These are phyloP conservation scores for Lagenaria siceraria DNA, from an alignment of 306 rosid genomes.

Conservation along the genomic window DNA sequence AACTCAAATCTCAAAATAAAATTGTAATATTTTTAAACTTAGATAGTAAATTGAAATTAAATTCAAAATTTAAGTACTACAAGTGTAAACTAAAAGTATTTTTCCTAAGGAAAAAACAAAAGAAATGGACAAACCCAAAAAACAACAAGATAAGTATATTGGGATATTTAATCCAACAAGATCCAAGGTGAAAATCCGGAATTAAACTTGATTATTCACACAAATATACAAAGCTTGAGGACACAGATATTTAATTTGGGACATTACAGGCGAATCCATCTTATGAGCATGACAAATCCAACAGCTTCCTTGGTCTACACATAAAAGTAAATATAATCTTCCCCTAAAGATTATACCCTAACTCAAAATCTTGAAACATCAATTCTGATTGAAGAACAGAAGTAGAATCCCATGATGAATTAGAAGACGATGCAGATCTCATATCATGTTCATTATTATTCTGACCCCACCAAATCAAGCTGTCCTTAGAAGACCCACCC, in stretches of 20 bases:
- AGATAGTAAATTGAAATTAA: too few species aligned
- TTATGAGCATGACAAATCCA: constrained; percentile 35
- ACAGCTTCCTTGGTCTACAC: not conserved
- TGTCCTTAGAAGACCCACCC: constrained; percentile 38
- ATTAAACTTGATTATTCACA: constrained; percentile 41
- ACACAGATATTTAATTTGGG: not conserved
- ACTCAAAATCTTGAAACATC: constrained; percentile 62
- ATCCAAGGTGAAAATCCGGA: not conserved
- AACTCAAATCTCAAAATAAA: too few species aligned
- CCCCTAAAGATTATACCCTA: constrained; percentile 46
- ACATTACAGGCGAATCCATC: constrained; percentile 8
- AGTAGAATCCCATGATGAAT: constrained; percentile 67
- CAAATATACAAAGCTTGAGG: constrained; percentile 40
- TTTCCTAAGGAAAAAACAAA: too few species aligned
- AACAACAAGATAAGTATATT: not conserved
- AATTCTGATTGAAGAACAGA: constrained; percentile 39
- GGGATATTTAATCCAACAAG: not conserved
- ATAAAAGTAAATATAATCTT: not conserved
- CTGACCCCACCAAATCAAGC: constrained; percentile 65
- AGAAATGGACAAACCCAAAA: too few species aligned
- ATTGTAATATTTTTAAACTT: too few species aligned
- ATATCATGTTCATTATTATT: constrained; percentile 42
- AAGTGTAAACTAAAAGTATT: too few species aligned
- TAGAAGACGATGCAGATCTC: constrained; percentile 54
- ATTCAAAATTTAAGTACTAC: too few species aligned